Percentiles rank a stretch among this genome's conserved stretches.
Evolutionary conservation across 2,329 filamentous ascomycete genomes (phyloP).

Genomic region (Raffaelea ambrosiae): DNA sequence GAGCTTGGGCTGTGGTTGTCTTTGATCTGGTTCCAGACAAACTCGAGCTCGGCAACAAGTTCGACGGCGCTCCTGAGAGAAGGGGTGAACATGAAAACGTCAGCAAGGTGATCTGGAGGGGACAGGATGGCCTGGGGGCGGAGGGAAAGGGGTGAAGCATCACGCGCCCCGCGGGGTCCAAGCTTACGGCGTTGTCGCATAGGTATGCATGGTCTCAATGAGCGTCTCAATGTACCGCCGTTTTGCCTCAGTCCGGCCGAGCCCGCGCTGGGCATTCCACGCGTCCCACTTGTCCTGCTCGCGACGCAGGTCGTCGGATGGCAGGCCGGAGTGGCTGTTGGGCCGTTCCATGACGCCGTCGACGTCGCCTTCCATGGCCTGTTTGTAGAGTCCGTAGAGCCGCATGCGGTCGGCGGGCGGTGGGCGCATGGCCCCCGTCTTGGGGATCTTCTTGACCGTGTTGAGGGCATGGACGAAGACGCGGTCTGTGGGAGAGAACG

Average conservation of each 20-base stretch:
- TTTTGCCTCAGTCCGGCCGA: slow-evolving; percentile 88
- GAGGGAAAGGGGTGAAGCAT: neutral
- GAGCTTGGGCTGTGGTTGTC: slow-evolving; percentile 62
- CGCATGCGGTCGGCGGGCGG: slow-evolving; percentile 77
- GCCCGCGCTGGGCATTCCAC: slow-evolving; percentile 79
- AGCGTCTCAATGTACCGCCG: slow-evolving; percentile 86
- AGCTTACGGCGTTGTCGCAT: slow-evolving; percentile 73
- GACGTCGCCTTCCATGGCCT: slow-evolving; percentile 97
- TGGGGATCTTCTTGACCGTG: slow-evolving; percentile 94
- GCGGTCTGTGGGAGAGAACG: slow-evolving; percentile 54
- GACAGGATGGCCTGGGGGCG: no score
- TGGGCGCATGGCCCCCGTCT: slow-evolving; percentile 82
- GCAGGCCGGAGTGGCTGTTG: slow-evolving; percentile 35
- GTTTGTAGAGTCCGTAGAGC: slow-evolving; percentile 97
- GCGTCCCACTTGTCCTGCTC: slow-evolving; percentile 79
- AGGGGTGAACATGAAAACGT: neutral
- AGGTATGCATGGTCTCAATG: slow-evolving; percentile 94
- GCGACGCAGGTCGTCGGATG: slow-evolving; percentile 45
- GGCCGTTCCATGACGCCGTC: slow-evolving; percentile 89
- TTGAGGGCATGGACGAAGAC: slow-evolving; percentile 99
- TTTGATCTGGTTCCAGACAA: slow-evolving; percentile 98
- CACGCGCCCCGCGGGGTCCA: no score
- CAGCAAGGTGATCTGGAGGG: neutral
- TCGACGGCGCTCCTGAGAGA: slow-evolving; percentile 65
- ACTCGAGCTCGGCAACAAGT: slow-evolving; percentile 90